These are phyloP conservation scores for Chlorella sp. DNA, from an alignment of 139 green algal species.

Conservation along the genomic window DNA sequence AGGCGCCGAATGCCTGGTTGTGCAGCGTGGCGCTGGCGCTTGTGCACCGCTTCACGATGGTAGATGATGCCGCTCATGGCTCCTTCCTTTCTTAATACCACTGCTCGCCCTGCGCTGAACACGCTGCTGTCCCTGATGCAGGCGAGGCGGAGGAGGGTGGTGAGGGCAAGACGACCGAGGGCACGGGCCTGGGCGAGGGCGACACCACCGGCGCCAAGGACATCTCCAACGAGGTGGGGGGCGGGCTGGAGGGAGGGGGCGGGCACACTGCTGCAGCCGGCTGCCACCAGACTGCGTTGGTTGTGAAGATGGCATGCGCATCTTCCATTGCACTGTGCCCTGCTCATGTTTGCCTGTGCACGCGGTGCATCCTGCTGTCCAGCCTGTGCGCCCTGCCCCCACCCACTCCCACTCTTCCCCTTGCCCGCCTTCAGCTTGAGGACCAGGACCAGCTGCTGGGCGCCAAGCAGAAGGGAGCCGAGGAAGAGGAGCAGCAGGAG, in stretches of 20 bases:
- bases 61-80: neutral
- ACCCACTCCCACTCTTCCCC: neutral
- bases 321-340: neutral
- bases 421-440: slow-evolving; percentile 45
- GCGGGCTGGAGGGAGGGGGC: neutral
- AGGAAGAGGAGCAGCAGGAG: slow-evolving; percentile 50
- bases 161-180: slow-evolving; percentile 63
- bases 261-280: neutral
- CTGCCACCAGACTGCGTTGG: neutral
- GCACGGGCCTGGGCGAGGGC: slow-evolving; percentile 90
- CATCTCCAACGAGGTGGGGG: slow-evolving; percentile 89
- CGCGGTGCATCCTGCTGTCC: neutral
- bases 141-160: slow-evolving; percentile 49
- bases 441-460: slow-evolving; percentile 97
- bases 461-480: slow-evolving; percentile 67
- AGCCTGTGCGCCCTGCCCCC: neutral
- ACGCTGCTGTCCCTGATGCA: neutral
- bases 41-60: neutral
- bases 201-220: slow-evolving; percentile 78
- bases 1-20: neutral
- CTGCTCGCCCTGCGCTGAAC: neutral
- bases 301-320: neutral
- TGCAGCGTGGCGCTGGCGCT: neutral
- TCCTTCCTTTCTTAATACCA: neutral
- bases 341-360: neutral